A percentile compares a stretch with the other conserved stretches of the same genome.
phyloP scores from a whole-genome alignment of 441 rosid species.

The Gossypium gossypioides region DNA sequence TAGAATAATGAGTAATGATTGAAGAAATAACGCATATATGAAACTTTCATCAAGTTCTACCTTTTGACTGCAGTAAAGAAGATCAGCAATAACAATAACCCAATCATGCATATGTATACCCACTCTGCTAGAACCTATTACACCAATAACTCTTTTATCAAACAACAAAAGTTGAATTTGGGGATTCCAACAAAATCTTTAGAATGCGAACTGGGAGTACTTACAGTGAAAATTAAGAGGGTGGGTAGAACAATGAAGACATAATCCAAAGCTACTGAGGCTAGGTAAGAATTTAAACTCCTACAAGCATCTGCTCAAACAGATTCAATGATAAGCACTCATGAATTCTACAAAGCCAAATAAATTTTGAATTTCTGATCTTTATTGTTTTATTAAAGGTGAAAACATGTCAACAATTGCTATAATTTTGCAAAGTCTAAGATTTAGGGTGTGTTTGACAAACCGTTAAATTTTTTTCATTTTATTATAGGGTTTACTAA shows the following conservation, averaged over 20 bases:
- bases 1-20: background rate
- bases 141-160: background rate
- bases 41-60: constrained; percentile 57
- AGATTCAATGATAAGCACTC: background rate
- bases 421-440: too few relatives aligned
- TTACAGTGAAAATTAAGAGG: constrained; percentile 64
- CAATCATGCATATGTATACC: constrained; percentile 32
- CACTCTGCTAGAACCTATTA: constrained; percentile 67
- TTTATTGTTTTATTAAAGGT: background rate
- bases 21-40: background rate
- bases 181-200: background rate
- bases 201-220: constrained; percentile 14
- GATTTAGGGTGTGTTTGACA: too few relatives aligned
- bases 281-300: constrained; percentile 35
- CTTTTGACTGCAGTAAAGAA: constrained; percentile 45
- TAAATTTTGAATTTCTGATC: background rate
- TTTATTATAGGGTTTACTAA: too few relatives aligned
- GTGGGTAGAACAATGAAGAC: constrained; percentile 48
- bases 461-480: too few relatives aligned
- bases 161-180: background rate
- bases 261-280: constrained; percentile 45
- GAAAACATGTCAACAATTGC: too few relatives aligned
- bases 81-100: constrained; percentile 28
- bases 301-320: constrained; percentile 26
- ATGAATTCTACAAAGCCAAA: background rate